These are phyloP conservation scores for Penicillium aurantiogriseum DNA, from an alignment of 2,329 filamentous ascomycete species.

Conservation along the genomic window DNA sequence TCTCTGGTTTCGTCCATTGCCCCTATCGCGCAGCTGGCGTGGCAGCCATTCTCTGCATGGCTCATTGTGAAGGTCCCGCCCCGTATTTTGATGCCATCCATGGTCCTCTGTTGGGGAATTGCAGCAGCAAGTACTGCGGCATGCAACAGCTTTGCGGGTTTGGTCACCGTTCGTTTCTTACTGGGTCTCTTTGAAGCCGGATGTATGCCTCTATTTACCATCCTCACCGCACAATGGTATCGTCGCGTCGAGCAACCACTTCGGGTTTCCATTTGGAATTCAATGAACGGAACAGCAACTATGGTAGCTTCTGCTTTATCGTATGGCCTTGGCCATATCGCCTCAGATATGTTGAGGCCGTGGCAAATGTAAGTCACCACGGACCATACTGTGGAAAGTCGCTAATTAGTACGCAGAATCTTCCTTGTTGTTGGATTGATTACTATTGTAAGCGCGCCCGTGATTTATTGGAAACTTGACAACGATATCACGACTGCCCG, in stretches of 20 bases:
- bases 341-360: background rate
- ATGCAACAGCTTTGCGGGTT: background rate
- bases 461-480: background rate
- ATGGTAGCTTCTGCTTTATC: background rate
- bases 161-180: background rate
- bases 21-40: background rate
- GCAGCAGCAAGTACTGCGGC: background rate
- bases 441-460: background rate
- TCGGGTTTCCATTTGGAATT: background rate
- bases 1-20: background rate
- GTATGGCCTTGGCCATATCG: background rate
- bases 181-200: background rate
- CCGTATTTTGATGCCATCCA: background rate
- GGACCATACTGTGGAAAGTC: background rate
- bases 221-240: background rate
- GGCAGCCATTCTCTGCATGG: conserved; percentile 1
- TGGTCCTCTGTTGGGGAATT: conserved; percentile 1
- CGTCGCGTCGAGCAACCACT: background rate
- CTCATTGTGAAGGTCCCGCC: background rate
- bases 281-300: background rate
- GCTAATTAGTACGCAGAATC: background rate
- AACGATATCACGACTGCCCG: background rate
- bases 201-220: background rate
- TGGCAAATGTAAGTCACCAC: background rate
- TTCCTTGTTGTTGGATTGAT: background rate